These are phyloP conservation scores for Trifolium pratense DNA, from an alignment of 306 rosid species.

Conservation along the genomic window DNA sequence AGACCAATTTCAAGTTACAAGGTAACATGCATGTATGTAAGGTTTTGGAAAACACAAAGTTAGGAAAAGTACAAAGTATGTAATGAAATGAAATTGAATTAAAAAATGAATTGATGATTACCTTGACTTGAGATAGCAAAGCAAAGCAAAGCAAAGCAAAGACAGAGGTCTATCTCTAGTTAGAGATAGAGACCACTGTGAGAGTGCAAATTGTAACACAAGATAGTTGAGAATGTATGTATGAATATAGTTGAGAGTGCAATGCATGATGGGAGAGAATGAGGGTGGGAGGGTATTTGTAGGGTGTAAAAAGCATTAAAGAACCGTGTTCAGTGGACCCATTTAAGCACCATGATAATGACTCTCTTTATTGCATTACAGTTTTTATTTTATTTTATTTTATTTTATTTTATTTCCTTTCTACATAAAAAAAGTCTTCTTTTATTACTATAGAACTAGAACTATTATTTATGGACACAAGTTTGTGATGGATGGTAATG, in stretches of 20 bases:
- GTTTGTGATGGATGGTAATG: constrained; percentile 1
- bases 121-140: constrained; percentile 50
- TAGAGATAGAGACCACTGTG: constrained; percentile 50
- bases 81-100: constrained; percentile 11
- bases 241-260: constrained; percentile 13
- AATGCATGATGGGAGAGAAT: constrained; percentile 40
- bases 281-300: constrained; percentile 66
- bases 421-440: not conserved
- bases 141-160: constrained; percentile 36
- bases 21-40: constrained; percentile 46
- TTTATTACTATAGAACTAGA: not conserved
- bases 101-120: constrained; percentile 30
- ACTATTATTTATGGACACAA: constrained; percentile 17
- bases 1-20: constrained; percentile 48
- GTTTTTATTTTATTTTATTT: constrained; percentile 33
- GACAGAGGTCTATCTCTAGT: constrained; percentile 57
- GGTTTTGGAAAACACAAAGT: constrained; percentile 10
- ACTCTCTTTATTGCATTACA: constrained; percentile 29
- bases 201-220: constrained; percentile 46
- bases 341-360: constrained; percentile 54
- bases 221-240: not conserved
- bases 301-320: constrained; percentile 51
- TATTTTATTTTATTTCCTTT: not conserved
- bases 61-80: constrained; percentile 6
- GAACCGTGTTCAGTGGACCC: constrained; percentile 87